Base-by-base conservation (phyloP, 2,329 filamentous ascomycete species). In the Cercospora brassicicola region DNA sequence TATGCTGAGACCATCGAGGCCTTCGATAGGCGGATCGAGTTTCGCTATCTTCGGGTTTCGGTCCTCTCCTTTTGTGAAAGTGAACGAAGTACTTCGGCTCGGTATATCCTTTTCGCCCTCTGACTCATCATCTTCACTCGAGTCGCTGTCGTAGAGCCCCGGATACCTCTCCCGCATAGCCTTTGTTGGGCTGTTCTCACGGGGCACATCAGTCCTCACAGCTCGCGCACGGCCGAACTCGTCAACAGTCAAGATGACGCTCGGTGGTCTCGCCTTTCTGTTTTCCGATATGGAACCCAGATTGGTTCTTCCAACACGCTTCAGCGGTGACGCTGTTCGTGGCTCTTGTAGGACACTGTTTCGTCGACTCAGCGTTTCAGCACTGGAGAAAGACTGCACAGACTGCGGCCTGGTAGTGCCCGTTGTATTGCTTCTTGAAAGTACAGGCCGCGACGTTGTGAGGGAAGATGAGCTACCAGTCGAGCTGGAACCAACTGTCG, bases 341-440 rank as follows among this genome's bases (percentile, higher is more conserved):
- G 81, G 79, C 23, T 82, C 79, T 42, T 79, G 76, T 65, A 68
- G 73, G 67, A 73, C 59, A 36, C 71, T 76, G 61, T 71, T 75
- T 67, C 73, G 77, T 3, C 75, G 69, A 63, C 57, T 71, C 4
- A 76, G 63, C 4, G 69, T 59, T 11, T 72, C 71, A 48, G 45
- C 59, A 55, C 80, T 79, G 36, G 77, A 72, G 0, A 76, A 75
- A 30, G 68, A 61, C 26, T 74, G 71, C 11, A 69, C 67, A 57
- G 66, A 66, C 26, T 70, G 70, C 18, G 74, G 67, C 57, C 75
- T 71, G n/a, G 70, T 28, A 8, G 66, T 71, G 4, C 81, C 81
- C 62, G 80, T 80, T 31, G 83, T 84, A 64, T 83, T 84, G 73
- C 82, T 84, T 63, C 83, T 75, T 64, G 81, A 81, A 13, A 84